These are phyloP conservation scores for Ophiostoma himal-ulmi DNA, from an alignment of 2,329 filamentous ascomycete species.

Conservation along the genomic window DNA sequence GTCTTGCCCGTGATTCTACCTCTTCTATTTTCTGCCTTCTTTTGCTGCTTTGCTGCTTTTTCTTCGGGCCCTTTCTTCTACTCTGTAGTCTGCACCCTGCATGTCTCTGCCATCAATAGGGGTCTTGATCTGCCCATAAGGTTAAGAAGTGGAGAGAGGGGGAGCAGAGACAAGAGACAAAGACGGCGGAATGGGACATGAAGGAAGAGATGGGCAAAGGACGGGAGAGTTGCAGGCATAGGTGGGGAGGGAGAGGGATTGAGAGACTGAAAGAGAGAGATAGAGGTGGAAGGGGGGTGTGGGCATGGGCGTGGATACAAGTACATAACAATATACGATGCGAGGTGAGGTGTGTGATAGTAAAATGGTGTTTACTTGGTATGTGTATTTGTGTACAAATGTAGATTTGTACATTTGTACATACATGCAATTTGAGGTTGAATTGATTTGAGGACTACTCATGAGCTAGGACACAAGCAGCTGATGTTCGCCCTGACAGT, in stretches of 20 bases:
- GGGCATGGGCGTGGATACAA: background rate
- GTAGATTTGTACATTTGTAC: background rate
- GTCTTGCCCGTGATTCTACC: background rate
- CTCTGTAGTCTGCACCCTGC: background rate
- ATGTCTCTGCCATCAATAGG: slow-evolving; percentile 4
- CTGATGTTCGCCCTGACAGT: background rate
- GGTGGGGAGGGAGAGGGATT: slow-evolving; percentile 6
- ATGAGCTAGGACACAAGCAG: slow-evolving; percentile 4
- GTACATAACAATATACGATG: background rate
- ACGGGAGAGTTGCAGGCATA: slow-evolving; percentile 13
- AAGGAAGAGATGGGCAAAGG: slow-evolving; percentile 7
- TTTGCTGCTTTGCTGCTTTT: background rate
- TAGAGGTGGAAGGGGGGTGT: background rate
- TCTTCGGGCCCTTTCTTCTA: background rate
- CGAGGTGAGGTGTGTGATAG: slow-evolving; percentile 1
- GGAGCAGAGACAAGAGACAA: slow-evolving; percentile 9
- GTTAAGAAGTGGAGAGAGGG: slow-evolving; percentile 23
- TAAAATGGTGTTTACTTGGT: background rate
- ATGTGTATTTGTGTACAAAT: background rate
- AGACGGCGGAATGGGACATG: slow-evolving; percentile 10
- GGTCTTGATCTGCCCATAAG: slow-evolving; percentile 15
- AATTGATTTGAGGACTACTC: background rate
- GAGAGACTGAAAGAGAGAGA: background rate
- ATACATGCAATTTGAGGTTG: background rate
- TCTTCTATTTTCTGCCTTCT: background rate